phyloP scores from a whole-genome alignment of 257 asterid species.

The Fraxinus quadrangulata region DNA sequence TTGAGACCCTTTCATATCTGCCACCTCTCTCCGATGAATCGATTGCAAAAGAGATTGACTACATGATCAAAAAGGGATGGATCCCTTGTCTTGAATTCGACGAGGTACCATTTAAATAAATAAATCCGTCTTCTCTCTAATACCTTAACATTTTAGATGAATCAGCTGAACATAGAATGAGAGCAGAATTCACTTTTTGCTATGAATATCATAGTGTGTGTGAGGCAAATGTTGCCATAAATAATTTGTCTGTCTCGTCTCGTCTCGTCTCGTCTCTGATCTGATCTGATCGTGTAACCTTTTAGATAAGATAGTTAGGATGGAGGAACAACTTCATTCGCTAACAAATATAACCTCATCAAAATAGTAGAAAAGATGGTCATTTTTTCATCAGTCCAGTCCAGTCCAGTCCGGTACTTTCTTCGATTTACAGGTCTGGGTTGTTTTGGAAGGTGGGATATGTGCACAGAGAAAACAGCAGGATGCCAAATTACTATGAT shows the following conservation, averaged over 20 bases:
- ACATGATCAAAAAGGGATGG: conserved; percentile 54
- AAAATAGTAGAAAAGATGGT: too few species aligned
- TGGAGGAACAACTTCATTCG: too few species aligned
- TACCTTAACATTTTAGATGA: background rate
- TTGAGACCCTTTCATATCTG: conserved; percentile 50
- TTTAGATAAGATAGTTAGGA: too few species aligned
- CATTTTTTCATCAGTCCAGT: background rate
- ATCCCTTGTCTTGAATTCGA: conserved; percentile 61
- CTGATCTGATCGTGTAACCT: too few species aligned
- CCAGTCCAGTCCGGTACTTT: too few species aligned
- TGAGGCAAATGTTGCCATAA: too few species aligned
- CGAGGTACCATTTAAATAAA: conserved; percentile 30
- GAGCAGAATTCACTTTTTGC: background rate
- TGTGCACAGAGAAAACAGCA: conserved; percentile 49
- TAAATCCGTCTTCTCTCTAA: background rate
- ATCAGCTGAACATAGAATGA: background rate
- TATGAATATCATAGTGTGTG: too few species aligned
- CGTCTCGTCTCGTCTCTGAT: too few species aligned
- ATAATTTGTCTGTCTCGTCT: too few species aligned
- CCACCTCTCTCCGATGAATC: conserved; percentile 49
- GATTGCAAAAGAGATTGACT: conserved; percentile 45
- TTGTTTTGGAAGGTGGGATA: conserved; percentile 36
- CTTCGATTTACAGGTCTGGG: background rate
- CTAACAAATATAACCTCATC: too few species aligned
- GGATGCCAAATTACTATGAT: conserved; percentile 56